Conservation (phyloP, 129 eudicot genomes). For the Arctium lappa region DNA sequence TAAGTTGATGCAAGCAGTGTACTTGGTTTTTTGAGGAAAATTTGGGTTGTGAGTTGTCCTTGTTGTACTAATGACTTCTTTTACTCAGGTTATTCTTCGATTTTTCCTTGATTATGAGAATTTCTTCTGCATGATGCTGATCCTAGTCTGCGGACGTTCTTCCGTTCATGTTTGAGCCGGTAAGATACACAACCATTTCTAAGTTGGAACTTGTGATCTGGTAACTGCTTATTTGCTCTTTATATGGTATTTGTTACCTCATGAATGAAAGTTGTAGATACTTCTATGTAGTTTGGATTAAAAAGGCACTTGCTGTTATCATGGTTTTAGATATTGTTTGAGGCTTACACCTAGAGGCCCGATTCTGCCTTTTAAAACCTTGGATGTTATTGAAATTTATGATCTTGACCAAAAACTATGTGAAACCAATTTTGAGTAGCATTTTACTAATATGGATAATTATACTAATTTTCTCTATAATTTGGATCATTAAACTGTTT, state of each 20-base stretch:
- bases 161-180: slow-evolving; percentile 96
- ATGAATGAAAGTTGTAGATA: too few relatives aligned
- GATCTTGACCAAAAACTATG: neutral
- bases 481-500: too few relatives aligned
- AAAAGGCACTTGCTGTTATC: too few relatives aligned
- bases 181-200: slow-evolving; percentile 19
- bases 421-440: too few relatives aligned
- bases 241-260: too few relatives aligned
- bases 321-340: too few relatives aligned
- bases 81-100: slow-evolving; percentile 72
- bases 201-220: too few relatives aligned
- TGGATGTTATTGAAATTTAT: neutral
- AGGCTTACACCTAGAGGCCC: too few relatives aligned
- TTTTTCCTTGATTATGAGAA: slow-evolving; percentile 85
- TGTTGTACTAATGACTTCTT: neutral
- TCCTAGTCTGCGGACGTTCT: slow-evolving; percentile 76
- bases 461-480: too few relatives aligned
- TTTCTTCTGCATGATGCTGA: slow-evolving; percentile 88
- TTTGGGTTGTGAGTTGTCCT: neutral
- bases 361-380: too few relatives aligned
- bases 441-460: neutral
- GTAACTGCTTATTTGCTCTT: too few relatives aligned
- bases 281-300: too few relatives aligned
- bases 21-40: neutral
- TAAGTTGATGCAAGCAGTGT: neutral